These are phyloP conservation scores for Halteria grandinella DNA, from an alignment of 73 alveolate genomes.

Conservation along the genomic window DNA sequence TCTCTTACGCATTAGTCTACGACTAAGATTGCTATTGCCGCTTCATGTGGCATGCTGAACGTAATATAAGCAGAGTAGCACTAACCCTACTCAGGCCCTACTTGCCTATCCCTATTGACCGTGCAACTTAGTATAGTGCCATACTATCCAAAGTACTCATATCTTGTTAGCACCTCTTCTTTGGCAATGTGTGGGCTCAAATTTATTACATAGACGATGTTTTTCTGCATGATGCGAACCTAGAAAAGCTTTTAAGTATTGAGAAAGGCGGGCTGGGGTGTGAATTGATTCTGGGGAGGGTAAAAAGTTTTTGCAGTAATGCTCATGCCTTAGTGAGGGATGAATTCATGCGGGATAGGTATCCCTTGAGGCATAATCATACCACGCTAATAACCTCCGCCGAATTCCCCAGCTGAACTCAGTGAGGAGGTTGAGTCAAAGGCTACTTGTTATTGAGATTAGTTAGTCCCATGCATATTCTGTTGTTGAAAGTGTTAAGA, in stretches of 20 bases:
- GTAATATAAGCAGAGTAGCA: slow-evolving; percentile 83
- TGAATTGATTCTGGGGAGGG: not conserved
- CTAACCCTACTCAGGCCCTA: slow-evolving; percentile 15
- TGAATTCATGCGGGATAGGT: too few relatives aligned
- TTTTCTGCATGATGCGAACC: slow-evolving; percentile 48
- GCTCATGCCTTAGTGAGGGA: too few relatives aligned
- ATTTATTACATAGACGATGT: slow-evolving; percentile 58
- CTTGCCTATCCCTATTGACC: slow-evolving; percentile 55
- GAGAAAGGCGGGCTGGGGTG: not conserved
- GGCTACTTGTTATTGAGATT: too few relatives aligned
- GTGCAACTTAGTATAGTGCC: slow-evolving; percentile 73
- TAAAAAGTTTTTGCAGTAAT: not conserved
- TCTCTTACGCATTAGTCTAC: slow-evolving; percentile 76
- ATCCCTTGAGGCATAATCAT: too few relatives aligned
- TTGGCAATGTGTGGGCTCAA: slow-evolving; percentile 59
- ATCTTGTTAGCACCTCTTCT: slow-evolving; percentile 61
- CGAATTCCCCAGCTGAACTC: too few relatives aligned
- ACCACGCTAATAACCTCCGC: too few relatives aligned
- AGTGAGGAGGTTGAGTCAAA: too few relatives aligned
- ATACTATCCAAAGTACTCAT: slow-evolving; percentile 89
- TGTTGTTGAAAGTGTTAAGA: too few relatives aligned
- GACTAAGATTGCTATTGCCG: slow-evolving; percentile 85
- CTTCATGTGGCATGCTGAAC: slow-evolving; percentile 73
- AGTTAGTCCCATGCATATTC: too few relatives aligned
- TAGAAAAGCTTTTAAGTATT: not conserved